Conservation (phyloP, 225 moss, liverwort and hornwort species). For the Lunularia cruciata region DNA sequence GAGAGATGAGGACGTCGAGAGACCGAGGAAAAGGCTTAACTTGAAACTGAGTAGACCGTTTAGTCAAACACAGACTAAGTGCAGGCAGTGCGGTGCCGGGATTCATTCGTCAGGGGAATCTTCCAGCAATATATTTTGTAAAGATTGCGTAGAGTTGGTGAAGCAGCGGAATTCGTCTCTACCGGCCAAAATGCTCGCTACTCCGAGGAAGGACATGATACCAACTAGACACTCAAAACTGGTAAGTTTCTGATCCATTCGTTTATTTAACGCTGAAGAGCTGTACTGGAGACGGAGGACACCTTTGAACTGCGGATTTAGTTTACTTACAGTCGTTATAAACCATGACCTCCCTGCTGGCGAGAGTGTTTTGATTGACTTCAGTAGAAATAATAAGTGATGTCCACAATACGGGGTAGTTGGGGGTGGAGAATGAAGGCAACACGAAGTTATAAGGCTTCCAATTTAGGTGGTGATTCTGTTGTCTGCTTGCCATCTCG, state of each 20-base stretch:
- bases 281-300: too few relatives aligned
- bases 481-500: too few relatives aligned
- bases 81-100: conserved; percentile 42
- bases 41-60: conserved; percentile 32
- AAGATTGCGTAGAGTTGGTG: conserved; percentile 36
- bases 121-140: conserved; percentile 34
- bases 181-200: conserved; percentile 4
- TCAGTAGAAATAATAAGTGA: too few relatives aligned
- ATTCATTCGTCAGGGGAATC: conserved; percentile 41
- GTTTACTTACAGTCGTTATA: too few relatives aligned
- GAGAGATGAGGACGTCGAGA: conserved; percentile 53
- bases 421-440: too few relatives aligned
- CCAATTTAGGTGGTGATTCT: too few relatives aligned
- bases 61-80: conserved; percentile 32
- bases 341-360: too few relatives aligned
- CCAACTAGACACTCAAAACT: conserved; percentile 46
- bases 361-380: too few relatives aligned
- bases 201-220: conserved; percentile 31
- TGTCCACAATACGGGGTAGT: too few relatives aligned
- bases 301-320: too few relatives aligned
- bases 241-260: conserved; percentile 13
- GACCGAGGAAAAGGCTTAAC: conserved; percentile 58
- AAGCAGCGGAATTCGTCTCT: conserved; percentile 22
- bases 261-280: background rate
- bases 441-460: too few relatives aligned